Base-by-base conservation (phyloP, 768 basidiomycete genomes). In the Serendipita sp. region DNA sequence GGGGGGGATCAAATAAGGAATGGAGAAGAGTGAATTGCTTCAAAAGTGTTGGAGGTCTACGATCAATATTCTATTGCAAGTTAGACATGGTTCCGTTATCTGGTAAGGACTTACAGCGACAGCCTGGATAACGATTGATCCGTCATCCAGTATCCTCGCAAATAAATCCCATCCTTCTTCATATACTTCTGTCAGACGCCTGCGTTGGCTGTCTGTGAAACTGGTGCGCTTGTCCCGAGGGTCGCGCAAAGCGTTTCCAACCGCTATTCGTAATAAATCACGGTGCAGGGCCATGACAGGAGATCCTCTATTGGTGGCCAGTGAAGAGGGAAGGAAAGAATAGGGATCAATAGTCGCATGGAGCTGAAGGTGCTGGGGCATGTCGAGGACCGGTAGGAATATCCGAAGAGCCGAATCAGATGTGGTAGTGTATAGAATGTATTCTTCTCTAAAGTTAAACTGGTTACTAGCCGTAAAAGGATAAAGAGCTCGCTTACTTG, bases 371-470 rank as follows among this genome's bases (percentile, higher is more conserved):
- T 83, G 81, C 67, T 85, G 83, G 11, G 92, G 91, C 15, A 85
- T 83, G 72, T 96, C 93, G 51, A 96, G 75, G 11, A 96, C 89
- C 3, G 93, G 90, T 38, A 89, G 76, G 73, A 90, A 94, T 70
- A 96, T 83, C 28, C 93, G 84, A 41, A 95, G 72, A 3, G 86
- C 86, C 0, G 88, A 82, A 69, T 93, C 89, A 30, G 83, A 81
- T 13, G 93, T 91, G 66, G 89, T 80, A 41, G 91, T 92, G 72
- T 89, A 93, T 2, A 95, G 77, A 64, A 86, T 83, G 1, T 86
- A 76, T 71, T 90, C 88, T 70, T 86, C 84, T 46, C 89, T 89
- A 68, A 45, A 68, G 48, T 16, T 48, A 34, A 67, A 45, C 63
- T 64, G 63, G 11, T 37, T n/a, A 64, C 35, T 54, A 5, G 47